phyloP scores from a whole-genome alignment of 1,284 basidiomycete species.

The Rhodotorula sp. region DNA sequence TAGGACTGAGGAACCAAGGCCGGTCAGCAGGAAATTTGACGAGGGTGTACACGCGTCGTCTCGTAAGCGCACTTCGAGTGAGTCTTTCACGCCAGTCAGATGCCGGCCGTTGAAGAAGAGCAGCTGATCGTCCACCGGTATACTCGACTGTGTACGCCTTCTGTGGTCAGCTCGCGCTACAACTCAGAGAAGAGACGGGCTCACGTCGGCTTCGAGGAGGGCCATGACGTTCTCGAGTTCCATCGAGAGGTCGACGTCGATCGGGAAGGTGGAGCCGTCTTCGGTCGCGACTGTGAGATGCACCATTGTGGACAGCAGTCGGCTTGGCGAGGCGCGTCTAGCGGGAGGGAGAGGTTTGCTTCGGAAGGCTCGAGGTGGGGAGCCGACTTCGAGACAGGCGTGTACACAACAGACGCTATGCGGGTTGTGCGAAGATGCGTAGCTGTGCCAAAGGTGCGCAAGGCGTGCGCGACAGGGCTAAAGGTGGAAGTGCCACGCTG shows the following conservation, averaged over 20 bases:
- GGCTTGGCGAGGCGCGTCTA: background rate
- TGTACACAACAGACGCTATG: background rate
- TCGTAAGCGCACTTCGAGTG: slow-evolving; percentile 56
- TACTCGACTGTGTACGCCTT: slow-evolving; percentile 59
- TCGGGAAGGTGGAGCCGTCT: slow-evolving; percentile 63
- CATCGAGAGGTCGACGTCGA: slow-evolving; percentile 86
- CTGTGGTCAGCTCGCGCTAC: background rate
- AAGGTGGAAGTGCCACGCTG: background rate
- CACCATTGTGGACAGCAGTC: slow-evolving; percentile 55
- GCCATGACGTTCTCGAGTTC: slow-evolving; percentile 84
- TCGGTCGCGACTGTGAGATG: slow-evolving; percentile 77
- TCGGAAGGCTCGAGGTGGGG: background rate
- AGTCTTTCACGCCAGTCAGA: slow-evolving; percentile 62
- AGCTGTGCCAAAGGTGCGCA: background rate
- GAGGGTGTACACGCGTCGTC: background rate
- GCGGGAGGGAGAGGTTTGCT: background rate
- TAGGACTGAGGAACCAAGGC: slow-evolving; percentile 46
- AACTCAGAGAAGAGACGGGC: background rate
- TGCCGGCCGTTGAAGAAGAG: slow-evolving; percentile 66
- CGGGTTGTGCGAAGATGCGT: background rate
- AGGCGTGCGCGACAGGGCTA: background rate
- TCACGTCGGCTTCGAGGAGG: slow-evolving; percentile 82
- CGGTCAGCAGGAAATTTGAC: accelerated
- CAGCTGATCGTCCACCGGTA: slow-evolving; percentile 67
- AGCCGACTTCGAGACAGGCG: background rate